A percentile compares a stretch with the other conserved stretches of the same genome.
These are phyloP conservation scores for Leucoagaricus sp. DNA, from an alignment of 1,284 basidiomycete species.

Conservation along the genomic window DNA sequence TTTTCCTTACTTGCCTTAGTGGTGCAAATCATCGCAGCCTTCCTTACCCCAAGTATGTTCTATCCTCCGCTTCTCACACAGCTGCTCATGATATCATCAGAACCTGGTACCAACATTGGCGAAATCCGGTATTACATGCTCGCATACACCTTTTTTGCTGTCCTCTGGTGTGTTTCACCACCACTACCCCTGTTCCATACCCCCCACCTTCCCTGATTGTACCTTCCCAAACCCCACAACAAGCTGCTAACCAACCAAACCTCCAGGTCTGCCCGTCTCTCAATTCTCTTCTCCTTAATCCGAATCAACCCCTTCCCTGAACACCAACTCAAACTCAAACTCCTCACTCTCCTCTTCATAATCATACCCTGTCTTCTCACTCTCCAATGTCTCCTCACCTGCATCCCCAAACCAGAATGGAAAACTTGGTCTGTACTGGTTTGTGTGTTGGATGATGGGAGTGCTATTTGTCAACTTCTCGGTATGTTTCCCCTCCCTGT, in stretches of 20 bases:
- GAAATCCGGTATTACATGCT: conserved; percentile 46
- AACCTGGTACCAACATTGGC: conserved; percentile 16
- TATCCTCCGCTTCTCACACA: background rate
- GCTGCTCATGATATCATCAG: background rate
- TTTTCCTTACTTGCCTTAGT: conserved; percentile 22
- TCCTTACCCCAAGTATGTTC: conserved; percentile 18
- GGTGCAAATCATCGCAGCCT: conserved; percentile 26
- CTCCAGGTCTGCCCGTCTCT: conserved; percentile 42
- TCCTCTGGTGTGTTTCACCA: conserved; percentile 50
- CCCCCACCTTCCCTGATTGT: no score
- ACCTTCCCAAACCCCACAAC: no score
- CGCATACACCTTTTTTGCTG: conserved; percentile 41
- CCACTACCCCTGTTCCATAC: no score
- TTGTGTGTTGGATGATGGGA: conserved; percentile 20
- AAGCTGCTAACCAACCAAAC: no score
- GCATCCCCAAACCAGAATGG: conserved; percentile 20
- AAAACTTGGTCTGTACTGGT: conserved; percentile 12
- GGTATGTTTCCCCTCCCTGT: no score
- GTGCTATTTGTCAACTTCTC: conserved; percentile 25
- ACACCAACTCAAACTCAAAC: conserved; percentile 29
- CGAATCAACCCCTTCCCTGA: conserved; percentile 40
- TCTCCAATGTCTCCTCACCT: conserved; percentile 27
- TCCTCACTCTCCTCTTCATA: conserved; percentile 28
- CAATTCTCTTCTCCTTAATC: conserved; percentile 49
- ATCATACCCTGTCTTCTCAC: conserved; percentile 27